Evolutionary conservation across 352 stramenopile genomes (phyloP).

Genomic region (Phytophthora ramorum): DNA sequence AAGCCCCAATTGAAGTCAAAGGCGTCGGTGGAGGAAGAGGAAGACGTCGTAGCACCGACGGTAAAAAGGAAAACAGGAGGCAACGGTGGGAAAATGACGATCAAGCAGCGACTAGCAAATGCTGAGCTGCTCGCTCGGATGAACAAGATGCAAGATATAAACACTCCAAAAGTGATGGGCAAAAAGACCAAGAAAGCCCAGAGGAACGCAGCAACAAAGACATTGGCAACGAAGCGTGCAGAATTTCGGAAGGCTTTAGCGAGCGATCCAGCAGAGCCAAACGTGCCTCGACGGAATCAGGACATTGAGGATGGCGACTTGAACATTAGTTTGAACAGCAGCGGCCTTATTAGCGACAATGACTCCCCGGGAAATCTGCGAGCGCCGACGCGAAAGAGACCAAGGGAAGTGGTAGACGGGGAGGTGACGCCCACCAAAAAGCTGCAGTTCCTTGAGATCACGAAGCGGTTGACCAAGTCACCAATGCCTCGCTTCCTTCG

Average conservation of each 20-base stretch:
- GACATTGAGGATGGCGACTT: constrained; percentile 36
- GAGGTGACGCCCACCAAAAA: constrained; percentile 45
- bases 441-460: constrained; percentile 51
- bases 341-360: constrained; percentile 32
- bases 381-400: constrained; percentile 38
- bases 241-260: constrained; percentile 57
- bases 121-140: constrained; percentile 60
- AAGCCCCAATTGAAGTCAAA: constrained; percentile 10
- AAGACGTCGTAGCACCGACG: background rate
- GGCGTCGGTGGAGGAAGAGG: constrained; percentile 7
- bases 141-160: constrained; percentile 65
- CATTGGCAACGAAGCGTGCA: constrained; percentile 47
- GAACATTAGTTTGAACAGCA: constrained; percentile 49
- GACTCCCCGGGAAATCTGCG: constrained; percentile 41
- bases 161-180: constrained; percentile 64
- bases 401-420: constrained; percentile 13
- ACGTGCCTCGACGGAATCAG: constrained; percentile 20
- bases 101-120: constrained; percentile 55
- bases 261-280: constrained; percentile 16
- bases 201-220: constrained; percentile 40
- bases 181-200: constrained; percentile 58
- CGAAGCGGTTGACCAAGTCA: constrained; percentile 47
- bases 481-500: constrained; percentile 48
- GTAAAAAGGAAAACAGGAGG: constrained; percentile 26
- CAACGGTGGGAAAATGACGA: constrained; percentile 42